Conservation (phyloP, 1,284 basidiomycete species). For the Cutaneotrichosporon sp. region DNA sequence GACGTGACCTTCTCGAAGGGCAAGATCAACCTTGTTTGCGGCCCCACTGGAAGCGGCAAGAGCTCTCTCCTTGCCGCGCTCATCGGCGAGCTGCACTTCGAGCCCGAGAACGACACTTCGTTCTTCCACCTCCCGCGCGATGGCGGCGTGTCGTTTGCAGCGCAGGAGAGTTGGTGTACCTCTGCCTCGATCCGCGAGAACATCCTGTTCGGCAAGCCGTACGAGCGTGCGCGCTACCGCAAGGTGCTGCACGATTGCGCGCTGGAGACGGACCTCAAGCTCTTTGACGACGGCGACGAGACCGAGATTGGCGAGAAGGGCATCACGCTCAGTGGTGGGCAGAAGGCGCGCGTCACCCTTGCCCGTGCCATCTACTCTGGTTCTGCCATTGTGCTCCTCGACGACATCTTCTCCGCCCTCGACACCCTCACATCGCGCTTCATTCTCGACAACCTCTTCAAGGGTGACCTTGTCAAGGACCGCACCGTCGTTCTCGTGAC, state of each 20-base stretch:
- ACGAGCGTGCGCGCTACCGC: conserved; percentile 59
- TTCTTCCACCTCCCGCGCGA: conserved; percentile 68
- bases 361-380: conserved; percentile 69
- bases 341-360: conserved; percentile 67
- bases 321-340: conserved; percentile 65
- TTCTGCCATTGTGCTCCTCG: conserved; percentile 63
- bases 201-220: conserved; percentile 60
- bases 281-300: conserved; percentile 71
- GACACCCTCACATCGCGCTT: conserved; percentile 68
- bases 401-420: conserved; percentile 60
- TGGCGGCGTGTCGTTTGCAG: conserved; percentile 69
- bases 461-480: conserved; percentile 66
- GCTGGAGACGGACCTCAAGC: conserved; percentile 63
- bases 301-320: conserved; percentile 62
- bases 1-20: conserved; percentile 62
- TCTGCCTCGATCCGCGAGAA: conserved; percentile 60
- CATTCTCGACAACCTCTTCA: conserved; percentile 74
- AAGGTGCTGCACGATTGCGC: conserved; percentile 65
- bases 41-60: conserved; percentile 58
- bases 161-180: conserved; percentile 71
- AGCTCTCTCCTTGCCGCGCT: conserved; percentile 56
- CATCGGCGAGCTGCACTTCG: conserved; percentile 57
- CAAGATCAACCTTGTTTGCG: conserved; percentile 64
- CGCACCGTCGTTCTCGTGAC: conserved; percentile 74
- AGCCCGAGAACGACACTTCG: conserved; percentile 59